These are phyloP conservation scores for Purpureocillium takamizusanense DNA, from an alignment of 2,329 filamentous ascomycete genomes.

Conservation along the genomic window DNA sequence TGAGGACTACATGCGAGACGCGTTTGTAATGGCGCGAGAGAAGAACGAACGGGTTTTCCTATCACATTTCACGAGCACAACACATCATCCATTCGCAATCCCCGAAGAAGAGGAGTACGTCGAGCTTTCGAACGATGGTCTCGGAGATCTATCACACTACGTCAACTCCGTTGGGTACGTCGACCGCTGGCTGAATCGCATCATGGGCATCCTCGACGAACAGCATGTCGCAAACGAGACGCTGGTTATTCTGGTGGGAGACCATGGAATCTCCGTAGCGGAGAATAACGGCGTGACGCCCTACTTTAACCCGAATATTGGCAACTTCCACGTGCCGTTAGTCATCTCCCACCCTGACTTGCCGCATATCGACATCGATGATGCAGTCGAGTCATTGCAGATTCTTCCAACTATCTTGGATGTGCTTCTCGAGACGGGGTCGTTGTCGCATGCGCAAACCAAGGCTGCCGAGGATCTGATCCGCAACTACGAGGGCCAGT, in stretches of 20 bases:
- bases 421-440: constrained; percentile 21
- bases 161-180: constrained; percentile 22
- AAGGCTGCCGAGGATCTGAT: constrained; percentile 17
- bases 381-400: constrained; percentile 21
- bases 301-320: constrained; percentile 23
- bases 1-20: constrained; percentile 22
- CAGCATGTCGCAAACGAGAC: constrained; percentile 24
- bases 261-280: constrained; percentile 22
- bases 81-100: constrained; percentile 22
- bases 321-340: constrained; percentile 22
- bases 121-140: constrained; percentile 12
- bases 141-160: constrained; percentile 22
- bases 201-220: constrained; percentile 20
- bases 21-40: constrained; percentile 18
- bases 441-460: constrained; percentile 16
- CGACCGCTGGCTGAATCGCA: constrained; percentile 21
- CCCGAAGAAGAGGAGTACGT: constrained; percentile 18
- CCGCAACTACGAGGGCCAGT: constrained; percentile 25
- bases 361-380: constrained; percentile 19
- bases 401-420: constrained; percentile 25
- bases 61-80: constrained; percentile 25
- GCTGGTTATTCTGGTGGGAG: constrained; percentile 21
- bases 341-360: constrained; percentile 22
- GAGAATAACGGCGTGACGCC: constrained; percentile 20
- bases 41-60: constrained; percentile 22